Evolutionary conservation across 2,329 filamentous ascomycete genomes (phyloP), one percentile per base, ranked within the genome.

Genomic region (Colletotrichum navitas): DNA sequence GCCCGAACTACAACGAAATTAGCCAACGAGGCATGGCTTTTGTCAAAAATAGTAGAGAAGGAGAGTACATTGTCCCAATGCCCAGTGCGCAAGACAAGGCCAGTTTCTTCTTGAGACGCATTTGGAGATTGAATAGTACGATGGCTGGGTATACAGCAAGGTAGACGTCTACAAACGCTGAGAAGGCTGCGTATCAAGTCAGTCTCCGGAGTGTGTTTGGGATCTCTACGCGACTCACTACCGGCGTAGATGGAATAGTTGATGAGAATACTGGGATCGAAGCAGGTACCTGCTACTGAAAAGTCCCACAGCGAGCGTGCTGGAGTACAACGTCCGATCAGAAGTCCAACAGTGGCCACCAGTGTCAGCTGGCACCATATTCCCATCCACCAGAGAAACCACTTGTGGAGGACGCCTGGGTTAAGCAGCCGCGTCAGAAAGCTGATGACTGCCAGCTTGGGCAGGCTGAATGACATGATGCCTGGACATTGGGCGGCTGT

Each of bases 311-410:
- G 76, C 0, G 82, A 80, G 34, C 67, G 47, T 5, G 74, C 70
- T 0, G 85, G 85, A 2, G 75, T 76, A 74, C 85, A 86, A 70
- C 82, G 83, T 1, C 79, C 82, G 41, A 84, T 82, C 1, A 85
- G 73, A 7, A 85, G 77, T 11, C 83, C 73, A 26, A 85, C 79
- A 36, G 79, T 82, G 5, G 77, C 77, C 0, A 80, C 69, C 8
- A 83, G 75, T 1, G 79, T 76, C 24, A 79, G 39, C 18, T 80
- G 74, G 24, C 79, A 80, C 12, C 77, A 47, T 4, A 74, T 74
- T 0, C 78, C 78, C n/a, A 86, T 60, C 0, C 58, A 34, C 82
- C 82, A 85, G 21, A 85, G 76, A 58, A 83, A 75, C 7, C 76
- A 74, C n/a, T 61, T 72, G 66, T 84, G 83, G 10, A 59, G 36